Evolutionary conservation across 495 filamentous ascomycete genomes (phyloP).

Genomic region (Penicillium argentinense): DNA sequence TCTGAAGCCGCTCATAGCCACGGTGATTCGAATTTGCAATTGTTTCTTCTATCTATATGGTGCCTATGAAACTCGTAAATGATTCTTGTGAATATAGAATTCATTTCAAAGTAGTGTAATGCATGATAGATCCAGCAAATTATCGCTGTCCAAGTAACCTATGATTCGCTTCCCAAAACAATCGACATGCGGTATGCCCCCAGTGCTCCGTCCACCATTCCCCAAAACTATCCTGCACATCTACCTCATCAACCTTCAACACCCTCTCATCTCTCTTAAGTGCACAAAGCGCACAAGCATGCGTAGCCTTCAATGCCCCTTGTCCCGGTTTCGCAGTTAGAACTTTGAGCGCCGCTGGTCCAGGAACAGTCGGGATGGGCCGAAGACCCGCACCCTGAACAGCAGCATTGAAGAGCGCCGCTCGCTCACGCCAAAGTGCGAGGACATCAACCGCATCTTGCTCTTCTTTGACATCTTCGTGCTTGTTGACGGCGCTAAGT

Average conservation of each 20-base stretch:
- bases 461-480: conserved; percentile 79
- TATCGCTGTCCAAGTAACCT: conserved; percentile 63
- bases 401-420: conserved; percentile 40
- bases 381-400: conserved; percentile 36
- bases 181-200: conserved; percentile 76
- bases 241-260: conserved; percentile 62
- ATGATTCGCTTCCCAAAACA: conserved; percentile 81
- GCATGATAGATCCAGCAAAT: too few relatives aligned
- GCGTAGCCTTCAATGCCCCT: conserved; percentile 66
- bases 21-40: not conserved
- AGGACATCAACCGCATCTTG: conserved; percentile 81
- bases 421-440: conserved; percentile 60
- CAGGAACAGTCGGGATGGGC: conserved; percentile 66
- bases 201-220: conserved; percentile 96
- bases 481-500: conserved; percentile 74
- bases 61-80: too few relatives aligned
- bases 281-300: conserved; percentile 85
- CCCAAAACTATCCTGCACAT: conserved; percentile 84
- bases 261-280: conserved; percentile 84
- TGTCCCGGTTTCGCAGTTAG: conserved; percentile 46
- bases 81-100: too few relatives aligned
- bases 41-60: not conserved
- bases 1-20: not conserved
- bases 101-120: too few relatives aligned
- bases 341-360: conserved; percentile 59